A percentile compares a stretch with the other conserved stretches of the same genome.
Conservation (phyloP, 2,329 filamentous ascomycete species). For the Colletotrichum sp. region DNA sequence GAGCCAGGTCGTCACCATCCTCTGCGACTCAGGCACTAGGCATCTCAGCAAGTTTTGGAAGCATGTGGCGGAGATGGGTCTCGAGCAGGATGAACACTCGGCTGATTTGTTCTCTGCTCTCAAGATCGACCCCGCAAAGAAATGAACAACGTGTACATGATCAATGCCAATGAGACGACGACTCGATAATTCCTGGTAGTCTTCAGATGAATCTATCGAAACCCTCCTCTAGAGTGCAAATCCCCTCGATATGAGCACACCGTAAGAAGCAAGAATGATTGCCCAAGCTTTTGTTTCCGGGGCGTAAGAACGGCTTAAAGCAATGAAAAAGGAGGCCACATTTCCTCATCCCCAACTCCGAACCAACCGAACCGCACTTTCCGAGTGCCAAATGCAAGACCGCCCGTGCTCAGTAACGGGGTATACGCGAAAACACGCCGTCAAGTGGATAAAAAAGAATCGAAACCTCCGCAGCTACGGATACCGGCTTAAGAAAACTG, state of each 20-base stretch:
- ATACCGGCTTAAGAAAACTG: conserved; percentile 20
- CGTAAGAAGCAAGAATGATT: conserved; percentile 1
- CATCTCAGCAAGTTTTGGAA: conserved; percentile 89
- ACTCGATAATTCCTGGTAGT: background rate
- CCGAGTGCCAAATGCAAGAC: conserved; percentile 21
- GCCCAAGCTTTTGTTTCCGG: background rate
- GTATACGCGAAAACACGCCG: conserved; percentile 21
- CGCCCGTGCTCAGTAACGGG: conserved; percentile 18
- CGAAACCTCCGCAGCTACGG: background rate
- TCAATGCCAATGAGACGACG: background rate
- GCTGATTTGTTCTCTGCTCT: conserved; percentile 56
- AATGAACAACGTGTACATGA: background rate
- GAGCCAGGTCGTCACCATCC: conserved; percentile 78
- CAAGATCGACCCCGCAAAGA: conserved; percentile 39
- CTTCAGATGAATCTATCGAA: conserved; percentile 16
- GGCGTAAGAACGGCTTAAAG: conserved; percentile 11
- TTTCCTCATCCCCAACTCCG: conserved; percentile 21
- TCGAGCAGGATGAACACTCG: conserved; percentile 62
- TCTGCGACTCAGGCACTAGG: conserved; percentile 83
- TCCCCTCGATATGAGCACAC: background rate
- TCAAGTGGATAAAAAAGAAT: conserved; percentile 1
- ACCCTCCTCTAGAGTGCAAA: background rate
- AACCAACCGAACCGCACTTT: conserved; percentile 18
- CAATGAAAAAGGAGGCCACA: conserved; percentile 5
- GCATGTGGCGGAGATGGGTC: conserved; percentile 69